Evolutionary conservation across 257 asterid genomes (phyloP).

Genomic region (Oldenlandia corymbosa): DNA sequence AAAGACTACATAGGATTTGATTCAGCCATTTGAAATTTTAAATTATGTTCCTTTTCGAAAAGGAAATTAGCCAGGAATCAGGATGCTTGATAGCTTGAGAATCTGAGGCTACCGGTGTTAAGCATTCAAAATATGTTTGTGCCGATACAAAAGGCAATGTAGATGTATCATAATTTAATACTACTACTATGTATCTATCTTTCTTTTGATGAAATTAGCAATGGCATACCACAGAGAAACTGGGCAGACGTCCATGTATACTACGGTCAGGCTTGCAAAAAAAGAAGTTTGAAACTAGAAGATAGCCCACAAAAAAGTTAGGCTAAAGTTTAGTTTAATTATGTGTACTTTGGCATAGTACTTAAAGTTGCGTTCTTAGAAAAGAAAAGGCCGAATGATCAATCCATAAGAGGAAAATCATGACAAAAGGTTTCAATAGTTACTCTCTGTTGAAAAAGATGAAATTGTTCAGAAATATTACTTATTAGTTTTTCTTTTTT

Average conservation of each 20-base stretch:
- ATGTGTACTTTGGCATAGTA: too few species aligned
- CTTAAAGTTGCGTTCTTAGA: too few species aligned
- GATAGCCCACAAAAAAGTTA: too few species aligned
- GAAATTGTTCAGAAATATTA: too few species aligned
- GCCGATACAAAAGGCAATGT: background rate
- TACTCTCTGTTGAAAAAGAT: too few species aligned
- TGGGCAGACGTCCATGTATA: slow-evolving; percentile 46
- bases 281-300: too few species aligned
- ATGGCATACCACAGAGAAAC: slow-evolving; percentile 18
- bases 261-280: slow-evolving; percentile 46
- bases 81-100: background rate
- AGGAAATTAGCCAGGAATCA: background rate
- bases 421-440: too few species aligned
- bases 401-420: too few species aligned
- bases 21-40: background rate
- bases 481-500: too few species aligned
- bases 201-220: background rate
- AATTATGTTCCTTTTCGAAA: background rate
- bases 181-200: background rate
- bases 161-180: background rate
- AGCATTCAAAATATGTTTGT: background rate
- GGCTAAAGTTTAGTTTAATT: too few species aligned
- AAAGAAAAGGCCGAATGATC: too few species aligned
- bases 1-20: too few species aligned
- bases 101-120: background rate